Conservation (phyloP, 2,329 filamentous ascomycete species). For the Colletotrichum chlorophyti region DNA sequence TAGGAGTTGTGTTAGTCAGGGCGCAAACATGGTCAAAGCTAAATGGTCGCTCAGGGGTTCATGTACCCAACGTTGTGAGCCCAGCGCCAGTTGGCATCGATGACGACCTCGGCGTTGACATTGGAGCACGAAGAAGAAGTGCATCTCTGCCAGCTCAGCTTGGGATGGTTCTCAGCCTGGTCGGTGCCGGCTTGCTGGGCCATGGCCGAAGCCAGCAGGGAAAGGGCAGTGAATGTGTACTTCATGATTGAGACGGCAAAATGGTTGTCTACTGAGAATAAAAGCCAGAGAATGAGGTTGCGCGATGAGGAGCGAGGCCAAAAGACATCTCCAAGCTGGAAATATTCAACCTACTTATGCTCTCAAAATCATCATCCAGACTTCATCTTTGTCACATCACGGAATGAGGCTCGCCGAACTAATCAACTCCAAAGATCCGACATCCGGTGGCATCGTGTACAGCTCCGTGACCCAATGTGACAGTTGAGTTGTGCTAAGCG, state of each 20-base stretch:
- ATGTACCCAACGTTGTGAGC: slow-evolving; percentile 43
- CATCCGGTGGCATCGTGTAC: neutral
- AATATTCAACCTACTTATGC: slow-evolving; percentile 6
- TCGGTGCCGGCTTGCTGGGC: slow-evolving; percentile 35
- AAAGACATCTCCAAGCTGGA: neutral
- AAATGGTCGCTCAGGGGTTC: neutral
- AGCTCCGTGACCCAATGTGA: neutral
- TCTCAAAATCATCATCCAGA: neutral
- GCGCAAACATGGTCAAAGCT: too few relatives aligned
- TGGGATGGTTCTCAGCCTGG: slow-evolving; percentile 34
- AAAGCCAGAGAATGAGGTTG: neutral
- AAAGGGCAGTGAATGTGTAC: slow-evolving; percentile 26
- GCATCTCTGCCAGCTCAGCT: slow-evolving; percentile 36
- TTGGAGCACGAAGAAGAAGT: slow-evolving; percentile 41
- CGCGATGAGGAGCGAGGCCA: neutral
- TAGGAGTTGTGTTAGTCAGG: neutral
- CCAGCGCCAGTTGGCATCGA: slow-evolving; percentile 59
- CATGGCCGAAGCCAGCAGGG: slow-evolving; percentile 30
- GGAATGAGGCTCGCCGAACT: slow-evolving; percentile 20
- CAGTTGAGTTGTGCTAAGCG: too few relatives aligned
- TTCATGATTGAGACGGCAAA: slow-evolving; percentile 15
- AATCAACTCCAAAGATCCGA: neutral
- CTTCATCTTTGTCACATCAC: neutral
- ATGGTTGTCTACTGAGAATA: neutral
- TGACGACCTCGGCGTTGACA: slow-evolving; percentile 48